Conservation (phyloP, 139 green algal species). For the Chlamydomonas sp. region DNA sequence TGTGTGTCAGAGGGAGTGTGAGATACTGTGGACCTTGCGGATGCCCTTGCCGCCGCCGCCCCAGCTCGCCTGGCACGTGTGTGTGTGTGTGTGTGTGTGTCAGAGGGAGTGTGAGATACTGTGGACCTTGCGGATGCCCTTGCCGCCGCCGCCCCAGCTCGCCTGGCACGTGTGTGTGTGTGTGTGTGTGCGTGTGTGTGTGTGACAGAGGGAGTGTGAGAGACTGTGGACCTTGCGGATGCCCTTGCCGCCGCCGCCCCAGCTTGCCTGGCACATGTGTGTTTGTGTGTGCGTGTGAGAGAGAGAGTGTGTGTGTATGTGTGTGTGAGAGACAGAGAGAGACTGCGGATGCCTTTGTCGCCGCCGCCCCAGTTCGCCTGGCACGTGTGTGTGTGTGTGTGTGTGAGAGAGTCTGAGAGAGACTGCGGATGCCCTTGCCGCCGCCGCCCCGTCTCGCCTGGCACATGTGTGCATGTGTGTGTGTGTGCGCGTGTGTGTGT, state of each 20-base stretch:
- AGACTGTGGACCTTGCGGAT: conserved; percentile 80
- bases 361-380: conserved; percentile 90
- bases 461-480: conserved; percentile 98
- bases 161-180: conserved; percentile 98
- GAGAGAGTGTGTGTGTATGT: too few relatives aligned
- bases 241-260: conserved; percentile 93
- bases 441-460: conserved; percentile 90
- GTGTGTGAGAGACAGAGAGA: too few relatives aligned
- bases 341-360: conserved; percentile 91
- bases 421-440: conserved; percentile 93
- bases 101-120: too few relatives aligned
- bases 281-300: too few relatives aligned
- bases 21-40: conserved; percentile 64
- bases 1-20: too few relatives aligned
- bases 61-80: conserved; percentile 96
- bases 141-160: conserved; percentile 90
- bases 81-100: too few relatives aligned
- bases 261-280: conserved; percentile 96
- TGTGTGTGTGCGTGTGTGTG: too few relatives aligned
- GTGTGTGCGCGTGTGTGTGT: conserved; percentile 99
- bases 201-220: too few relatives aligned
- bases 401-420: too few relatives aligned
- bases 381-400: conserved; percentile 98
- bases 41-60: conserved; percentile 96
- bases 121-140: conserved; percentile 86